Base-by-base conservation (phyloP, 108 stramenopile genomes). In the Skeletonema potamos region DNA sequence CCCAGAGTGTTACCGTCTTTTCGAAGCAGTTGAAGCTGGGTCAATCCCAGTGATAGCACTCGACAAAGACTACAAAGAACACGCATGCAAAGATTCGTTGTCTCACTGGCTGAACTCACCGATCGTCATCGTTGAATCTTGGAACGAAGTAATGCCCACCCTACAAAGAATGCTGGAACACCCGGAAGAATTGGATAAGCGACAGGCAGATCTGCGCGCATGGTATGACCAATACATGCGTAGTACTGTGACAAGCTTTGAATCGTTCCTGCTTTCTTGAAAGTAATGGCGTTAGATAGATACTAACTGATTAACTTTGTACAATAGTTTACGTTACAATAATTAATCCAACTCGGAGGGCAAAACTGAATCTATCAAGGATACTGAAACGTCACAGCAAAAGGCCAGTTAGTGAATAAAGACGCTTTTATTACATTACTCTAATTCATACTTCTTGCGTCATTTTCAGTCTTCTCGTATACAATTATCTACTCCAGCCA, bases 1-100 rank as follows among this genome's bases (percentile, higher is more conserved):
- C 54, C 80, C 83, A 8, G 83, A 84, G 37, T 81, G 76, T 12
- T 84, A 77, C 61, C 79, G 83, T 39, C 27, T 84, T 17, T 84
- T 54, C n/a, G 83, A 84, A 56, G 79, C 79, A 15, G 72, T 81
- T 0, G 66, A 77, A 41, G 75, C 79, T 30, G 83, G 83, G 13
- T 73, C 71, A 13, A 84, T 84, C 18, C 83, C 83, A 6, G 58
- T 34, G 7, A 24, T 33, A 59, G 18, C 33, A 9, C 27, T 65
- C 8, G 72, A 68, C 24, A 60, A 43, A 27, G 17, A 66, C 70
- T 70, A 77, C 57, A 43, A 26, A 22, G n/a, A 57, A 36, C 74
- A 74, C 11, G 59, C 69, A 32, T 74, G 77, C 51, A 28, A 74
- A n/a, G 44, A 71, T 39, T 29, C 82, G 12, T 33, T 83, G n/a